Evolutionary conservation across 75 land plant species (phyloP).

Genomic region (Ceratopteris richardii): DNA sequence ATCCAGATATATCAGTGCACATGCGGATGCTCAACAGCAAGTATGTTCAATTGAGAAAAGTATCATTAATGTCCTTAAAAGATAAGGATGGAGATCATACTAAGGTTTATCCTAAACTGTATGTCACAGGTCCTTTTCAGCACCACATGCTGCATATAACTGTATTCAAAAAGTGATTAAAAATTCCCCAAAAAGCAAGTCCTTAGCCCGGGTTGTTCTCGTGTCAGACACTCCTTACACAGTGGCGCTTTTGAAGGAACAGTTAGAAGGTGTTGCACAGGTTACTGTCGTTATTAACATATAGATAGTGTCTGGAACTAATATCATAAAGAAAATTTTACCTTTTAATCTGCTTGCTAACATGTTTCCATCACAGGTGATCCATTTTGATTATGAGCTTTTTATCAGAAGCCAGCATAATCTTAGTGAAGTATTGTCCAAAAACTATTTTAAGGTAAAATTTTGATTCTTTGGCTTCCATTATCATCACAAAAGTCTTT

Average conservation of each 20-base stretch:
- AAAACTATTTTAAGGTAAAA: slow-evolving; percentile 24
- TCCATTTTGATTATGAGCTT: slow-evolving; percentile 62
- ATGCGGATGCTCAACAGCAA: slow-evolving; percentile 76
- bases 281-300: slow-evolving; percentile 8
- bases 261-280: slow-evolving; percentile 42
- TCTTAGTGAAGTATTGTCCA: slow-evolving; percentile 21
- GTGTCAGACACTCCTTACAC: slow-evolving; percentile 78
- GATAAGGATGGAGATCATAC: too few relatives aligned
- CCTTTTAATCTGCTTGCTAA: neutral
- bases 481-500: too few relatives aligned
- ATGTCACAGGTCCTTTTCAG: slow-evolving; percentile 54
- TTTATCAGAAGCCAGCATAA: slow-evolving; percentile 35
- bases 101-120: too few relatives aligned
- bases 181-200: slow-evolving; percentile 4
- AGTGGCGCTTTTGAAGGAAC: slow-evolving; percentile 31
- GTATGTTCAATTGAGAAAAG: too few relatives aligned
- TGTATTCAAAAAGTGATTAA: slow-evolving; percentile 46
- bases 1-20: slow-evolving; percentile 78
- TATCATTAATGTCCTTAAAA: too few relatives aligned
- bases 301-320: neutral
- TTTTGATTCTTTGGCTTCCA: too few relatives aligned
- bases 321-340: neutral
- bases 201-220: slow-evolving; percentile 48
- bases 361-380: slow-evolving; percentile 30
- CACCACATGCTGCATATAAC: slow-evolving; percentile 38